Conservation (phyloP, 2,329 filamentous ascomycete species). For the Samsoniella hepiali region DNA sequence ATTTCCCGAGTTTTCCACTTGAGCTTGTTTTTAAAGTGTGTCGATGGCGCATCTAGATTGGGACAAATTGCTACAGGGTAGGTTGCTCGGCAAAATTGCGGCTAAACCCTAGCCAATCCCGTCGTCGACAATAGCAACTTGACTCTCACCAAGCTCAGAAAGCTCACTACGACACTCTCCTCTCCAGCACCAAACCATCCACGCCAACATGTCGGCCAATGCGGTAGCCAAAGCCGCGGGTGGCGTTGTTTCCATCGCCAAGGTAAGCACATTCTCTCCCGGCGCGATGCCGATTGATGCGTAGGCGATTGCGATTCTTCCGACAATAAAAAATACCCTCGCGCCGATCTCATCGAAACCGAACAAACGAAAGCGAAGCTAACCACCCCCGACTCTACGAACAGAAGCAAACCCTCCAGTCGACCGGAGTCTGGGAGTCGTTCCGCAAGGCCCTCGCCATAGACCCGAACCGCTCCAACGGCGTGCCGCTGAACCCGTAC, state of each 20-base stretch:
- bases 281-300: constrained; percentile 24
- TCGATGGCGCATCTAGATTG: not conserved
- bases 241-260: constrained; percentile 53
- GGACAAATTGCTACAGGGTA: not conserved
- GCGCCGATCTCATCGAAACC: constrained; percentile 10
- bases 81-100: constrained; percentile 20
- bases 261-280: constrained; percentile 46
- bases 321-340: not conserved
- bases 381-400: constrained; percentile 18
- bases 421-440: constrained; percentile 80
- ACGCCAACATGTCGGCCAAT: constrained; percentile 58
- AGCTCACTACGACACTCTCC: constrained; percentile 16
- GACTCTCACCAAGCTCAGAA: constrained; percentile 16
- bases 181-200: constrained; percentile 20
- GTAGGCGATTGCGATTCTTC: constrained; percentile 13
- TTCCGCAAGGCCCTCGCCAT: constrained; percentile 76
- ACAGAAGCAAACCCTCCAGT: constrained; percentile 95
- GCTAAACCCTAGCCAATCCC: constrained; percentile 20
- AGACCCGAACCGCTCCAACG: constrained; percentile 84
- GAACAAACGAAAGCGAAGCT: constrained; percentile 20
- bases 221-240: constrained; percentile 54
- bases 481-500: constrained; percentile 87
- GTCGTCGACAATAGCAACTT: constrained; percentile 17
- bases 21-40: not conserved
- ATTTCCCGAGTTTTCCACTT: too few species aligned